These are phyloP conservation scores for Cyberlindnera subsufficiens DNA, from an alignment of 805 yeast species.

Conservation along the genomic window DNA sequence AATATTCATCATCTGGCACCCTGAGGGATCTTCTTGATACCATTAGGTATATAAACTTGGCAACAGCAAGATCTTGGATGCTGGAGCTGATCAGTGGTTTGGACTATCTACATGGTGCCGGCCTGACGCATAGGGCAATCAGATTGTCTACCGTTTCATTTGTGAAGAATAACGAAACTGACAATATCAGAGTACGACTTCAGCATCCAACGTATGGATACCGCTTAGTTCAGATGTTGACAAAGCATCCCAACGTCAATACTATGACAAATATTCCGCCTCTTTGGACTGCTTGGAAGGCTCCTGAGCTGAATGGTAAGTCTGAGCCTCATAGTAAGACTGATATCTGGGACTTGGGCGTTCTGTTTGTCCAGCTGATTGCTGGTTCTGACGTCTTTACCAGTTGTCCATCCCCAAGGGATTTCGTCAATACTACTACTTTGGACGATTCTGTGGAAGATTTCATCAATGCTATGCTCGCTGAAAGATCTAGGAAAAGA, in stretches of 20 bases:
- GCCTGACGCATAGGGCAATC: constrained; percentile 68
- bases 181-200: constrained; percentile 52
- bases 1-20: constrained; percentile 51
- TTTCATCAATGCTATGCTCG: constrained; percentile 62
- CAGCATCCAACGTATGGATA: constrained; percentile 56
- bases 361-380: constrained; percentile 60
- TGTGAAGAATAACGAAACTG: constrained; percentile 43
- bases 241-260: constrained; percentile 30
- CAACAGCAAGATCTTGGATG: constrained; percentile 82
- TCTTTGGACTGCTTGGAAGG: constrained; percentile 48
- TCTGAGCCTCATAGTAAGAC: constrained; percentile 66
- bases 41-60: constrained; percentile 60
- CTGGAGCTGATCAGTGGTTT: constrained; percentile 81
- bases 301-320: constrained; percentile 60
- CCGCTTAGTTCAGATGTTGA: constrained; percentile 36
- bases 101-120: constrained; percentile 80
- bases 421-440: constrained; percentile 44
- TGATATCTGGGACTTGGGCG: constrained; percentile 93
- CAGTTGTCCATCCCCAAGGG: constrained; percentile 54
- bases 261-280: constrained; percentile 17
- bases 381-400: constrained; percentile 52
- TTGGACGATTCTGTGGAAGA: constrained; percentile 58
- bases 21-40: constrained; percentile 62
- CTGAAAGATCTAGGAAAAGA: constrained; percentile 59
- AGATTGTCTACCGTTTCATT: constrained; percentile 54